Conservation (phyloP, 345 rosid species). For the Camelina laxa region DNA sequence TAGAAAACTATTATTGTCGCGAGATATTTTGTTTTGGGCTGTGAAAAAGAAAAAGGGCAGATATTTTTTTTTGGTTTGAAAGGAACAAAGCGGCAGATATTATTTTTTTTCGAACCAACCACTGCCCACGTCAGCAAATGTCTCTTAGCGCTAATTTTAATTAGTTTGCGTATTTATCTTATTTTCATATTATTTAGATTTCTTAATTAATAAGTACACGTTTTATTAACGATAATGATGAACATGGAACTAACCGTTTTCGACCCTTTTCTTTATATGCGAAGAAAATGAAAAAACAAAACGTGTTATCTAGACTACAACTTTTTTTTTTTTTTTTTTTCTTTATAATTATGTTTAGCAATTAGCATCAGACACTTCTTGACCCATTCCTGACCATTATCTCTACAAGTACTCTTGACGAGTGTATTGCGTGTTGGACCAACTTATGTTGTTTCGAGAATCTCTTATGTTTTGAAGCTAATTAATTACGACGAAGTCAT, state of each 20-base stretch:
- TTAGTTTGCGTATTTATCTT: neutral
- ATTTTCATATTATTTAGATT: neutral
- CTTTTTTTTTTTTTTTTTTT: too few relatives aligned
- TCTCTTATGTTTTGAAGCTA: too few relatives aligned
- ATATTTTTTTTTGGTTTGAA: constrained; percentile 24
- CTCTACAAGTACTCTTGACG: too few relatives aligned
- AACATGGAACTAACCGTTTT: neutral
- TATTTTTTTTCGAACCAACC: constrained; percentile 12
- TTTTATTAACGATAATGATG: neutral
- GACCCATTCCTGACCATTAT: too few relatives aligned
- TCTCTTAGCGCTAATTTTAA: neutral
- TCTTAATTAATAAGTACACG: neutral
- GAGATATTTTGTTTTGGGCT: constrained; percentile 16
- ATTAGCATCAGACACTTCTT: too few relatives aligned
- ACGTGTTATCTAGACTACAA: too few relatives aligned
- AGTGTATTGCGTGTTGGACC: too few relatives aligned
- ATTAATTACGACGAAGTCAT: too few relatives aligned
- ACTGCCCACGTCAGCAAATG: constrained; percentile 18
- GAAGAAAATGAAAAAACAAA: neutral
- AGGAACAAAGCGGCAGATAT: constrained; percentile 29
- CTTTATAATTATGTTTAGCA: too few relatives aligned
- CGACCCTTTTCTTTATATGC: neutral
- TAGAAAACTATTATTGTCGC: neutral
- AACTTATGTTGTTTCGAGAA: too few relatives aligned
- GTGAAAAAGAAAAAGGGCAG: neutral